Percentiles rank a stretch among this genome's conserved stretches.
Conservation (phyloP, 1,139 yeast species). For the Suhomyces anneliseae region DNA sequence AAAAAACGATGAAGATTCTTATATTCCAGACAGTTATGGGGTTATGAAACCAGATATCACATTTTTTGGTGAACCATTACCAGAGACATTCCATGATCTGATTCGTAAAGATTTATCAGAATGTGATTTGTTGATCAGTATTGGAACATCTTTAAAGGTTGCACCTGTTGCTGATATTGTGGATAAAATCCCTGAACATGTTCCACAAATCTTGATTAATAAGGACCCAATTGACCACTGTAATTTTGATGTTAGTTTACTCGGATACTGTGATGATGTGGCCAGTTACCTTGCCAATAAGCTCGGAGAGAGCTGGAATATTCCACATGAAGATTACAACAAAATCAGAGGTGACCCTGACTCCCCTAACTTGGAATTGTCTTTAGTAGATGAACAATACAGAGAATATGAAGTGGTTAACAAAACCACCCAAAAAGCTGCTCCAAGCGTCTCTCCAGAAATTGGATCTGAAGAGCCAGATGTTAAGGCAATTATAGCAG, state of each 20-base stretch:
- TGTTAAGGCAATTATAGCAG: not conserved
- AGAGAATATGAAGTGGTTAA: constrained; percentile 16
- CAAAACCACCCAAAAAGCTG: constrained; percentile 1
- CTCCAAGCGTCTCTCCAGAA: not conserved
- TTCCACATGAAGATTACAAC: constrained; percentile 50
- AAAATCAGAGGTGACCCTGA: constrained; percentile 19
- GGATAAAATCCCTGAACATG: constrained; percentile 62
- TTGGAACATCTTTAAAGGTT: constrained; percentile 93
- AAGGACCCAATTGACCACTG: constrained; percentile 64
- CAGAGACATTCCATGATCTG: constrained; percentile 65
- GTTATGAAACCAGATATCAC: constrained; percentile 95
- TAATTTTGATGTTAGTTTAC: constrained; percentile 75
- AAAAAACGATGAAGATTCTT: constrained; percentile 30
- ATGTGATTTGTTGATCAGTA: constrained; percentile 82
- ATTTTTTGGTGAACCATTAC: constrained; percentile 88
- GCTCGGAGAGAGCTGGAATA: constrained; percentile 58
- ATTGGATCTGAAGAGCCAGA: not conserved
- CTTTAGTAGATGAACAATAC: constrained; percentile 22
- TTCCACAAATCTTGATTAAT: constrained; percentile 85
- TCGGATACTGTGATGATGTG: constrained; percentile 88
- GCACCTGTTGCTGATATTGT: constrained; percentile 85
- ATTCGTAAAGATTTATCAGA: constrained; percentile 53
- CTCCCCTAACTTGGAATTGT: constrained; percentile 19
- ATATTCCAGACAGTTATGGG: constrained; percentile 57
- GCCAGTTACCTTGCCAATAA: constrained; percentile 56